Evolutionary conservation across 2,329 filamentous ascomycete species (phyloP), one percentile per base, ranked within the genome.

Genomic region (Xylariales sp.): DNA sequence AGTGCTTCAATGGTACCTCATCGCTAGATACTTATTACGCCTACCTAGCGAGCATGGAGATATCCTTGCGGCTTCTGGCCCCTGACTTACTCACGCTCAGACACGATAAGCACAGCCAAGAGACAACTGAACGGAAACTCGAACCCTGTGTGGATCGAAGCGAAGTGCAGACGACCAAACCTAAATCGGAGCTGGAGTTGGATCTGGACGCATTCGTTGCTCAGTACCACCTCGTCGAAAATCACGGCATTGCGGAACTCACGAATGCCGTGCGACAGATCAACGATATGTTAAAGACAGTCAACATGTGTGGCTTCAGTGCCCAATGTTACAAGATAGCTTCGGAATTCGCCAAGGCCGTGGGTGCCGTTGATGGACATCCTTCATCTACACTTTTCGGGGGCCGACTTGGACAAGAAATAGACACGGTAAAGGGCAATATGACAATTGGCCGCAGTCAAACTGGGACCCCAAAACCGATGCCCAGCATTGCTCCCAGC

Each of bases 271-370:
- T 54, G 6, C 36, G 42, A 11, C 43, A 47, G 16, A 40, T 55
- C 8, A 50, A 49, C 35, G 40, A 50, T 8, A 42, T 53, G 21
- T 49, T 54, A 42, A 43, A 50, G 20, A 49, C 40, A 5, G 49
- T 52, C 9, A 51, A 54, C 16, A 46, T 55, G 18, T 54, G 50
- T 29, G 53, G 53, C 6, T 53, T 51, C 28, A 53, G 50, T 27
- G 53, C 53, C 15, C 51, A 48, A 21, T 54, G 51, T 28, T 49
- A 50, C 3, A 51, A 49, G 29, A 47, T 46, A 8, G 44, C 53
- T 8, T 42, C 48, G 29, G 51, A 54, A 24, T 50, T 55, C 25
- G 51, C 49, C 4, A 50, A 47, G 19, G 44, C 49, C 11, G 43
- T 53, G 1, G 47, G 44, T 19, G 46, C 54, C 19, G 44, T 51